A percentile compares a stretch with the other conserved stretches of the same genome.
Conservation (phyloP, 306 rosid genomes). For the Myrica gale region DNA sequence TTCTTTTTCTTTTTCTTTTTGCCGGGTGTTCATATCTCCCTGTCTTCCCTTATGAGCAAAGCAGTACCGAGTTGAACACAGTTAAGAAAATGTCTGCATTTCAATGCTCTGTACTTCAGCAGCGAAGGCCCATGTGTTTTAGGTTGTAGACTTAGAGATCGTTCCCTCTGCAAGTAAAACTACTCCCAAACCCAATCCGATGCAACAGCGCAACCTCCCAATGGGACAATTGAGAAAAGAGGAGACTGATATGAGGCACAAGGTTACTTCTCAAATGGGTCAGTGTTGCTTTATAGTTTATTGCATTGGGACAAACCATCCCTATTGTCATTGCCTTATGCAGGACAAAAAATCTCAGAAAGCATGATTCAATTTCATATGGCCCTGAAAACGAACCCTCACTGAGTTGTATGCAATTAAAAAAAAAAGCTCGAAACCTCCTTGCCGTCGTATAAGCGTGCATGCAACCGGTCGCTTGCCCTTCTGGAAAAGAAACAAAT, state of each 20-base stretch:
- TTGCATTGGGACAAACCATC: not conserved
- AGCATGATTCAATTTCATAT: not conserved
- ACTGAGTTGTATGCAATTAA: not conserved
- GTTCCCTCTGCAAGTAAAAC: not conserved
- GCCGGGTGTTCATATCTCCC: not conserved
- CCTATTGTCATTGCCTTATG: not conserved
- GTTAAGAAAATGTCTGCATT: not conserved
- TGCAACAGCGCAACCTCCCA: not conserved
- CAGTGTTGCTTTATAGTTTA: not conserved
- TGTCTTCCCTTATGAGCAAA: not conserved
- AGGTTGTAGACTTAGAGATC: not conserved
- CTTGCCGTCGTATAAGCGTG: not conserved
- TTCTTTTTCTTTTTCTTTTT: not conserved
- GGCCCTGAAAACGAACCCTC: not conserved
- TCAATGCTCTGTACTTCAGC: not conserved
- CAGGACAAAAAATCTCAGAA: not conserved
- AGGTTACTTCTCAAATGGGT: not conserved
- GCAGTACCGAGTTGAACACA: not conserved
- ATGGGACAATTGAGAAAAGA: not conserved
- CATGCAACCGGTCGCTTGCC: not conserved
- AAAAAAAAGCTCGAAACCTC: not conserved
- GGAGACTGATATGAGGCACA: not conserved
- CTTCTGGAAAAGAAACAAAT: not conserved
- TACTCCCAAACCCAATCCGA: not conserved
- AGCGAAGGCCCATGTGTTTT: not conserved